Base-by-base conservation (phyloP, 106 monocot species). In the Vanilla planifolia region DNA sequence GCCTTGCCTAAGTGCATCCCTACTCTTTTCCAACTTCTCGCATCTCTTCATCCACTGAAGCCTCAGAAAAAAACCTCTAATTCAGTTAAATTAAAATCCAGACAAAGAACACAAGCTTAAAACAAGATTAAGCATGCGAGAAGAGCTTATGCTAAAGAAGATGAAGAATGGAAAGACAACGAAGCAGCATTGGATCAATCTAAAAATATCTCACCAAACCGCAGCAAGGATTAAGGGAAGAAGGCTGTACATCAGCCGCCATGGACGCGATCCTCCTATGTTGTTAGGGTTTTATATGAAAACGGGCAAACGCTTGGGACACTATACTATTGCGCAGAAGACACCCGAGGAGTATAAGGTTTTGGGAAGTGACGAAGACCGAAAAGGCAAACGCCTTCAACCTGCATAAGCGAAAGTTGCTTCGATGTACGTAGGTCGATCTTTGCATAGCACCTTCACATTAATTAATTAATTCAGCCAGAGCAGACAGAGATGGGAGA, bases 141-240 rank as follows among this genome's bases (percentile, higher is more conserved):
- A n/a, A 16, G 36, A 46, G 21, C 13, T 15, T 42, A 35, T 52
- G n/a, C 11, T 3, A 28, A 71, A 24, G 21, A 33, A 35, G 33
- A 52, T 35, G 1, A 22, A 7, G 24, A 10, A 9, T 8, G 6
- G 25, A 53, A 5, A 4, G 5, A 29, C 4, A 48, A n/a, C n/a
- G n/a, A n/a, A n/a, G n/a, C n/a, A 48, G 26, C 29, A 28, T 1
- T 30, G 53, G 10, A 53, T 4, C 17, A 0, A 21, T 9, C 11
- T 17, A 30, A 30, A 51, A 16, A 16, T 51, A 34, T 22, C 17
- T 61, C 50, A 89, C 95, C 78, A 80, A 66, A 0, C 60, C 75
- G 46, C 89, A 89, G 66, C 95, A 80, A 3, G 83, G 69, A 64
- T 81, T 89, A 3, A 58, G 46, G 68, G 69, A 30, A 21, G 35